phyloP scores from a whole-genome alignment of 805 yeast genomes.

The Sugiyamaella lignohabitans region DNA sequence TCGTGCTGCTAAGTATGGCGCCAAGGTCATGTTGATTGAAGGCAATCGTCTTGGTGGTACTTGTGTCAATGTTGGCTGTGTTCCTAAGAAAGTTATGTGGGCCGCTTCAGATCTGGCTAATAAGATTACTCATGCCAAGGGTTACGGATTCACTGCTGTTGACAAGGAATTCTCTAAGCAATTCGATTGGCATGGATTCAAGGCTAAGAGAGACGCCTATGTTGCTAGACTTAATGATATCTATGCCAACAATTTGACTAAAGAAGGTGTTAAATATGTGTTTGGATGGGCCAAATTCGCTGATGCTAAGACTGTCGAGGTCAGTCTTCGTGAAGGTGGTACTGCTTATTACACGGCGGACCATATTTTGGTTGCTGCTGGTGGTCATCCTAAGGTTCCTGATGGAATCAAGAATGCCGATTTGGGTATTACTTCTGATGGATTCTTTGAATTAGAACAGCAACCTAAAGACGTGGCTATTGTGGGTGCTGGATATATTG shows the following conservation, averaged over 20 bases:
- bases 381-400: slow-evolving; percentile 79
- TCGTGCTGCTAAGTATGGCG: slow-evolving; percentile 89
- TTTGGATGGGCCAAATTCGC: slow-evolving; percentile 82
- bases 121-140: slow-evolving; percentile 64
- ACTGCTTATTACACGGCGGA: slow-evolving; percentile 65
- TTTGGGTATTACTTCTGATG: slow-evolving; percentile 80
- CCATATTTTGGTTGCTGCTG: slow-evolving; percentile 82
- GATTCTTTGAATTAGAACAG: slow-evolving; percentile 69
- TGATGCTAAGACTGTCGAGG: slow-evolving; percentile 66
- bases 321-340: slow-evolving; percentile 55
- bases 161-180: slow-evolving; percentile 47
- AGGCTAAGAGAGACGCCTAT: slow-evolving; percentile 88
- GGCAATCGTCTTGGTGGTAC: slow-evolving; percentile 87
- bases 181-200: slow-evolving; percentile 79
- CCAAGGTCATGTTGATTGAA: slow-evolving; percentile 77
- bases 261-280: slow-evolving; percentile 81
- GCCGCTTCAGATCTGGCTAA: slow-evolving; percentile 87
- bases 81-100: slow-evolving; percentile 99
- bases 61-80: slow-evolving; percentile 99
- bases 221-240: slow-evolving; percentile 83
- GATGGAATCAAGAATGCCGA: slow-evolving; percentile 70
- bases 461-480: slow-evolving; percentile 92
- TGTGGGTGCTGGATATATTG: slow-evolving; percentile 98
- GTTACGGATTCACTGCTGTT: slow-evolving; percentile 69
- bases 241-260: slow-evolving; percentile 77